These are phyloP conservation scores for Porcisia deanei DNA, from an alignment of 208 protist genomes.

Conservation along the genomic window DNA sequence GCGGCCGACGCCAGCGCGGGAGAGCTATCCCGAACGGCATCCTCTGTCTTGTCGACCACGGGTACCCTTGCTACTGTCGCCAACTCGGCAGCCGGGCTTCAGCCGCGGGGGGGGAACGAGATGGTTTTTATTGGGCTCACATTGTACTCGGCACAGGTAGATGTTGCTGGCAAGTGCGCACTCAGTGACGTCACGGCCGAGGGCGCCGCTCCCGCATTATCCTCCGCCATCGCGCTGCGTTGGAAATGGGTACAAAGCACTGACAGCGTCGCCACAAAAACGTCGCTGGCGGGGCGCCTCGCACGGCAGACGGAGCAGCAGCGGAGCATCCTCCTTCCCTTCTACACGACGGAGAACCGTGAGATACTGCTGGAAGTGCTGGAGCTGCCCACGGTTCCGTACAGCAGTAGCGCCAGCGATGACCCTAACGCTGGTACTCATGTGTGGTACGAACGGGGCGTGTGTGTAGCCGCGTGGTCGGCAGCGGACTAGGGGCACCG, in stretches of 20 bases:
- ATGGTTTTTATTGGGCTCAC: slow-evolving; percentile 31
- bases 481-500: slow-evolving; percentile 25
- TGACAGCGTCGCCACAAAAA: slow-evolving; percentile 8
- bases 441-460: slow-evolving; percentile 86
- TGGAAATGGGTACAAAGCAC: slow-evolving; percentile 43
- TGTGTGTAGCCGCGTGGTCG: slow-evolving; percentile 82
- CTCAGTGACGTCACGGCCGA: slow-evolving; percentile 28
- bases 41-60: not conserved
- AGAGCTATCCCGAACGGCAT: not conserved
- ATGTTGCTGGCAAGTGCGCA: slow-evolving; percentile 37
- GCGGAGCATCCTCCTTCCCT: slow-evolving; percentile 52
- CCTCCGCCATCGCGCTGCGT: slow-evolving; percentile 36
- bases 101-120: not conserved
- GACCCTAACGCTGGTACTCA: slow-evolving; percentile 15
- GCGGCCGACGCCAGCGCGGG: not conserved
- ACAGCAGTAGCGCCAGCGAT: not conserved
- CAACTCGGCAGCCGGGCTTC: slow-evolving; percentile 12
- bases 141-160: slow-evolving; percentile 60
- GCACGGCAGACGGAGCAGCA: slow-evolving; percentile 26
- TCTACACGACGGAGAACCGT: slow-evolving; percentile 85
- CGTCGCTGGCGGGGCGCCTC: slow-evolving; percentile 33
- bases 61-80: not conserved
- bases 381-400: slow-evolving; percentile 33
- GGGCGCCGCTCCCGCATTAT: slow-evolving; percentile 28
- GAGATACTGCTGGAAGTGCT: slow-evolving; percentile 78